A percentile compares a stretch with the other conserved stretches of the same genome.
Conservation (phyloP, 2,329 filamentous ascomycete genomes). For the Aspergillus sp. region DNA sequence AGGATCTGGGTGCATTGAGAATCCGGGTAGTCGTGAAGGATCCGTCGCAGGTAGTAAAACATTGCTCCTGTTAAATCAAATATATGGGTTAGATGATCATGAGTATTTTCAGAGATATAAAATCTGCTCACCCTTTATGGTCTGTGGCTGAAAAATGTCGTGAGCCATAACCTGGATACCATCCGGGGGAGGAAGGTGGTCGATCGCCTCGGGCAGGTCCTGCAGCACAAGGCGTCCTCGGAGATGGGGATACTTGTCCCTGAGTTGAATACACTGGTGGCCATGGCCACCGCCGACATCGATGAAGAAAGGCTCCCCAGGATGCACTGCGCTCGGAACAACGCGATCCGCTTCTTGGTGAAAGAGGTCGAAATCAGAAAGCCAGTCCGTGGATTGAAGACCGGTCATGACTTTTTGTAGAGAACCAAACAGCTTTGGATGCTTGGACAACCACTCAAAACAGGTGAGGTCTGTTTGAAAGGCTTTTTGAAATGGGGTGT, state of each 20-base stretch:
- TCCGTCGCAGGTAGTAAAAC: constrained; percentile 32
- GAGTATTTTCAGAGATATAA: too few species aligned
- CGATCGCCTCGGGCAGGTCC: constrained; percentile 40
- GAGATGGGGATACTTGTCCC: constrained; percentile 33
- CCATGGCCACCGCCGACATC: constrained; percentile 47
- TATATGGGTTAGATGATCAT: too few species aligned
- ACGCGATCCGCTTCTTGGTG: too few species aligned
- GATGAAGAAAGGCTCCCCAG: constrained; percentile 34
- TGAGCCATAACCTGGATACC: constrained; percentile 28
- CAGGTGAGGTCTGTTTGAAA: too few species aligned
- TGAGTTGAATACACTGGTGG: constrained; percentile 41
- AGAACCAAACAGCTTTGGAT: too few species aligned
- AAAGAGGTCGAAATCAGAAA: too few species aligned
- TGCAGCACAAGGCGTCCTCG: constrained; percentile 43
- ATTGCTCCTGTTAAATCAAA: constrained; percentile 20
- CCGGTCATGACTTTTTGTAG: too few species aligned
- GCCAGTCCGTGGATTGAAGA: too few species aligned
- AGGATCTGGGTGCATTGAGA: constrained; percentile 31
- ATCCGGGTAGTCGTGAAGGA: constrained; percentile 34
- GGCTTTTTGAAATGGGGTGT: too few species aligned
- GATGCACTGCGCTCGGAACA: too few species aligned
- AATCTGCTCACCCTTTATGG: constrained; percentile 24
- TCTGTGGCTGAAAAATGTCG: constrained; percentile 18
- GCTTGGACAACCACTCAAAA: too few species aligned
- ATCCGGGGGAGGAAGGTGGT: constrained; percentile 24